Evolutionary conservation across 305 asterid species (phyloP), one percentile per base, ranked within the genome.

Genomic region (Rubia tinctorum): DNA sequence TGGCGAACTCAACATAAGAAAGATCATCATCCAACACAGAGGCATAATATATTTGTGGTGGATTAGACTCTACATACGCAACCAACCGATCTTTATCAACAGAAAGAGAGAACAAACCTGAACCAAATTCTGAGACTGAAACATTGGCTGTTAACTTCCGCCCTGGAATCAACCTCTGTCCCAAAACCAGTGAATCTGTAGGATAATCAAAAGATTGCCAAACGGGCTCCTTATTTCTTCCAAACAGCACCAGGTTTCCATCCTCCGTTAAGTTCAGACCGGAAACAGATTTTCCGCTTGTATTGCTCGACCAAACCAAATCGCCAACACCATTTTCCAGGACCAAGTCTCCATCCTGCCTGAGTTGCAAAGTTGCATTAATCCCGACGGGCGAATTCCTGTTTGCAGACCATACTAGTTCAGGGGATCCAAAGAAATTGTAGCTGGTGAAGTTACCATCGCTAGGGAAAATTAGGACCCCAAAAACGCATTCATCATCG

Each of bases 321-420:
- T 37, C n/a, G 13, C 78, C 78, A 69, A 69, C 51, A 10, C 75
- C n/a, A 58, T 73, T 62, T 23, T 49, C 45, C 81, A 73, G 39
- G 27, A 73, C 15, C 72, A 78, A 17, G 0, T 74, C 78, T 53
- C 78, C 75, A 7, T 78, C 69, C 68, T 43, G 68, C 65, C 63
- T 69, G 2, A 63, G 63, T 51, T 73, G 56, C 53, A 78, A 51
- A 2, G 44, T 68, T 12, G 78, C 72, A 69, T 78, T 53, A 17
- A 2, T 3, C 53, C 27, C 45, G 13, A 78, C 78, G 18, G 75
- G 78, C 27, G 42, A 39, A 39, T 73, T 73, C 49, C 75, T 37
- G 64, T 78, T 73, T n/a, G 78, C 75, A 27, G 78, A 78, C 81
- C 81, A 78, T 7, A 73, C 68, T 7, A 62, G 23, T 12, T 73